These are phyloP conservation scores for Umbelopsis ramanniana DNA, from an alignment of 192 early-diverging fungal species.

Conservation along the genomic window DNA sequence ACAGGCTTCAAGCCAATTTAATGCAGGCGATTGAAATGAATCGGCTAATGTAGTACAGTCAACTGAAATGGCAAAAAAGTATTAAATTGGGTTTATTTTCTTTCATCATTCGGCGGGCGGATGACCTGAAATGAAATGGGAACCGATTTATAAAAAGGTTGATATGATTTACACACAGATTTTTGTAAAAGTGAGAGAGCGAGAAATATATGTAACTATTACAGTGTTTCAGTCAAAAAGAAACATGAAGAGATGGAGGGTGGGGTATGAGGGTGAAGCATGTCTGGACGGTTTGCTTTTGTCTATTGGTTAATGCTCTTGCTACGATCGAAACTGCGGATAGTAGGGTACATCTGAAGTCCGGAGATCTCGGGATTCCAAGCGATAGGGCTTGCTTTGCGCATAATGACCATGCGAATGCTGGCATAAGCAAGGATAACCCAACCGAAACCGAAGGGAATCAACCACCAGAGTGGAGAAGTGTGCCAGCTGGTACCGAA, in stretches of 20 bases:
- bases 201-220: conserved; percentile 14
- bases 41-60: not conserved
- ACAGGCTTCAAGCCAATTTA: not conserved
- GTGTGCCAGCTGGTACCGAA: conserved; percentile 72
- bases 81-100: too few species aligned
- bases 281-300: too few species aligned
- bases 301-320: conserved; percentile 22
- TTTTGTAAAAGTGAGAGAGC: not conserved
- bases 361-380: conserved; percentile 81
- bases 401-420: conserved; percentile 64
- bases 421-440: conserved; percentile 78
- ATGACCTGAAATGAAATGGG: too few species aligned
- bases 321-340: conserved; percentile 38
- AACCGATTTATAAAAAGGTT: too few species aligned
- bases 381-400: conserved; percentile 64
- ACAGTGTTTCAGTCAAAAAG: not conserved
- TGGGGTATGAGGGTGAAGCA: conserved; percentile 5
- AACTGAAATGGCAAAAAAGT: not conserved
- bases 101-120: too few species aligned
- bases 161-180: not conserved
- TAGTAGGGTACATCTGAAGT: conserved; percentile 84
- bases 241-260: not conserved
- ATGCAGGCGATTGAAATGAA: not conserved
- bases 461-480: conserved; percentile 78
- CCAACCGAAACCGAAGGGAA: conserved; percentile 83